These are phyloP conservation scores for Acacia melanoxylon DNA, from an alignment of 306 rosid species.

Conservation along the genomic window DNA sequence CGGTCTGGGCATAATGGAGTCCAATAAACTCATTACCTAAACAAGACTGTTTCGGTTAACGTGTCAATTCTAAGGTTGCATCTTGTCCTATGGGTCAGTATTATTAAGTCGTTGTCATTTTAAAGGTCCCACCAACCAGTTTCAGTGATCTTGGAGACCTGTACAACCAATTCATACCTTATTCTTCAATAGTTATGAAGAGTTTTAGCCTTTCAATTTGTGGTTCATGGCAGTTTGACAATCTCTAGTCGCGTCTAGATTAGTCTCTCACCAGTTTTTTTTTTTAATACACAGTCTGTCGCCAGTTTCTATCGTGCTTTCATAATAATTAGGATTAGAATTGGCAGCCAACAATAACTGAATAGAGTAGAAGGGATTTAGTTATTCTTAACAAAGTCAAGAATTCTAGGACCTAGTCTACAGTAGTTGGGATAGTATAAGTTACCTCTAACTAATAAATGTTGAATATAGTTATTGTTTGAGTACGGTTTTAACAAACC, in stretches of 20 bases:
- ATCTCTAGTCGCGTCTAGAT: not conserved
- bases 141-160: not conserved
- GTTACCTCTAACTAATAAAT: too few species aligned
- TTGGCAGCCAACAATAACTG: not conserved
- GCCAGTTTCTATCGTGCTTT: not conserved
- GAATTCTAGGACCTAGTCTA: too few species aligned
- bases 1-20: slow-evolving; percentile 38
- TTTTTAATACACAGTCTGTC: not conserved
- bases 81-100: slow-evolving; percentile 12
- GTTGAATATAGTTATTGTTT: not conserved
- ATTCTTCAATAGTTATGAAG: not conserved
- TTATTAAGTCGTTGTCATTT: not conserved
- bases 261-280: not conserved
- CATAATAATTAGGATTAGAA: not conserved
- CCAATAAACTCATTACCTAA: slow-evolving; percentile 39
- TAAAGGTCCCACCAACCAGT: not conserved
- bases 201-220: not conserved
- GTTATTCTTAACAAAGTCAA: not conserved
- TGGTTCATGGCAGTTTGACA: not conserved
- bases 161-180: not conserved
- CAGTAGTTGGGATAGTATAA: too few species aligned
- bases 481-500: not conserved
- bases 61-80: slow-evolving; percentile 35
- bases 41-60: slow-evolving; percentile 11
- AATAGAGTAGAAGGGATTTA: not conserved